Conservation (phyloP, 2,329 filamentous ascomycete genomes). For the Metarhizium rileyi region DNA sequence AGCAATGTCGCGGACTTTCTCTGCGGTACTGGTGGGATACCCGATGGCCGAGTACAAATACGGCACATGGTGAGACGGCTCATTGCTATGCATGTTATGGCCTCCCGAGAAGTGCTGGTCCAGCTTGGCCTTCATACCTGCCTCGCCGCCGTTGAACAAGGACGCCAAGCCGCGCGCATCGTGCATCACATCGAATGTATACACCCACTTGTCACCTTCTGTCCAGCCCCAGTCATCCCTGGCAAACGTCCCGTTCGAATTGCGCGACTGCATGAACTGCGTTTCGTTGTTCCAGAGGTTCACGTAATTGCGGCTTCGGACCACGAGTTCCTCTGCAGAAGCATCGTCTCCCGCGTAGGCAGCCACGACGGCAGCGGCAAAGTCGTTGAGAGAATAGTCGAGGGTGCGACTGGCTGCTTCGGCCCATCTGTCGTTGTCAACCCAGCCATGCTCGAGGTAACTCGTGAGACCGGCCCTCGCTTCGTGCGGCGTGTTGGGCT, state of each 20-base stretch:
- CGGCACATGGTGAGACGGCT: slow-evolving; percentile 37
- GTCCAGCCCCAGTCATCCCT: slow-evolving; percentile 35
- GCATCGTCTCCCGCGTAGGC: slow-evolving; percentile 23
- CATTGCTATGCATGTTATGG: slow-evolving; percentile 37
- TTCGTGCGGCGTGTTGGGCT: slow-evolving; percentile 34
- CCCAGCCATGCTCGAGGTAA: slow-evolving; percentile 34
- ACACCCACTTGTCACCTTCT: slow-evolving; percentile 40
- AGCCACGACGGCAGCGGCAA: slow-evolving; percentile 31
- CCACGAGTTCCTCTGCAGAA: slow-evolving; percentile 20
- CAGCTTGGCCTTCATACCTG: slow-evolving; percentile 29
- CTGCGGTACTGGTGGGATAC: slow-evolving; percentile 26
- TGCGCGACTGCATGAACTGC: slow-evolving; percentile 37
- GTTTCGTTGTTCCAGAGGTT: slow-evolving; percentile 32
- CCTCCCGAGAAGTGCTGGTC: slow-evolving; percentile 34
- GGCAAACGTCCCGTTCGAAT: slow-evolving; percentile 35
- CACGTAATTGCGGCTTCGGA: slow-evolving; percentile 30
- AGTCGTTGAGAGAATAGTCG: slow-evolving; percentile 37
- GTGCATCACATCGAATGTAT: slow-evolving; percentile 39
- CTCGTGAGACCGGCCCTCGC: slow-evolving; percentile 34
- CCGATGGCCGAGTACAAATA: slow-evolving; percentile 36
- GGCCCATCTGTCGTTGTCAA: slow-evolving; percentile 37
- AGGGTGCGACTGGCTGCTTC: slow-evolving; percentile 36
- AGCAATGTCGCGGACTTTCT: slow-evolving; percentile 18
- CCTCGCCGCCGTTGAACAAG: slow-evolving; percentile 26
- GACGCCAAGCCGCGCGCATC: slow-evolving; percentile 30